Conservation (phyloP, 2,329 filamentous ascomycete species). For the Pseudopithomyces maydicus region DNA sequence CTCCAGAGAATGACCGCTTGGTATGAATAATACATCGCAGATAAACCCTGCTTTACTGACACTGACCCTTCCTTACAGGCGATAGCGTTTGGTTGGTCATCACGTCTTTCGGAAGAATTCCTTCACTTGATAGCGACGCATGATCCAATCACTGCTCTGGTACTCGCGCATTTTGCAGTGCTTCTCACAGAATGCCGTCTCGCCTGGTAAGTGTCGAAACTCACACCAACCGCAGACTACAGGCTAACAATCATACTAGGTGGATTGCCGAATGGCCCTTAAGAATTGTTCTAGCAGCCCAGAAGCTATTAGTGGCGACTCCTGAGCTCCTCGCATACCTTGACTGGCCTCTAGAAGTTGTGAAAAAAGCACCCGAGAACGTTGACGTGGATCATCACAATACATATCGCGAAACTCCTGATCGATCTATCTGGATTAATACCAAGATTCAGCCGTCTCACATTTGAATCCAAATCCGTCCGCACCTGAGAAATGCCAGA, state of each 20-base stretch:
- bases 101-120: slow-evolving; percentile 26
- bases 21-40: neutral
- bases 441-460: too few relatives aligned
- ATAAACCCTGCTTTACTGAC: neutral
- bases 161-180: slow-evolving; percentile 34
- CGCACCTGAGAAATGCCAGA: too few relatives aligned
- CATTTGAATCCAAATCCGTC: too few relatives aligned
- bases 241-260: neutral
- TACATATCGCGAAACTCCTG: too few relatives aligned
- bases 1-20: slow-evolving; percentile 27
- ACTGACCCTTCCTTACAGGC: neutral
- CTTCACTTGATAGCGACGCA: slow-evolving; percentile 29
- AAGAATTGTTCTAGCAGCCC: slow-evolving; percentile 28
- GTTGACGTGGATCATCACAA: neutral
- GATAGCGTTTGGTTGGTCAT: slow-evolving; percentile 33
- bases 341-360: slow-evolving; percentile 30
- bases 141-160: slow-evolving; percentile 34
- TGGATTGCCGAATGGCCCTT: slow-evolving; percentile 37
- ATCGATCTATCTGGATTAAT: too few relatives aligned
- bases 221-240: neutral
- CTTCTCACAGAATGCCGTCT: slow-evolving; percentile 25
- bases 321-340: slow-evolving; percentile 36
- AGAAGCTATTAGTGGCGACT: slow-evolving; percentile 25
- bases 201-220: slow-evolving; percentile 18
- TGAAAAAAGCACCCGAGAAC: slow-evolving; percentile 7